Percentiles rank a stretch among this genome's conserved stretches.
phyloP scores from a whole-genome alignment of 2,329 filamentous ascomycete genomes.

The Corynespora cassiicola region DNA sequence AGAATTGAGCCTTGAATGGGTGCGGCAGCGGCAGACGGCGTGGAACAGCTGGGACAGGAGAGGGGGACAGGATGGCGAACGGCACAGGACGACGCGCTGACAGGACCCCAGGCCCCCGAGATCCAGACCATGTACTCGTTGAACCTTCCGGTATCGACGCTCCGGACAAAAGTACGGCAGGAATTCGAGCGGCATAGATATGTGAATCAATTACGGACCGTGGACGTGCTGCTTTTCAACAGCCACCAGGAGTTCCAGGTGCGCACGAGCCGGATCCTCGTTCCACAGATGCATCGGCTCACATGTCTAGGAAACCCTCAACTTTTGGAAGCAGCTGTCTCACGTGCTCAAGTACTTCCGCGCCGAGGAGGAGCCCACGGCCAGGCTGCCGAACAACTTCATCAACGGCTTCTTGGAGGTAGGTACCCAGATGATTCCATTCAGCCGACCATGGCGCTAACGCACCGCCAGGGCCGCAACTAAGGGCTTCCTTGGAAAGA shows the following conservation, averaged over 20 bases:
- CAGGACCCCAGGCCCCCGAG: slow-evolving; percentile 78
- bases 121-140: slow-evolving; percentile 98
- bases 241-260: slow-evolving; percentile 96
- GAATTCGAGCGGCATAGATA: slow-evolving; percentile 97
- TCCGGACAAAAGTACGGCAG: slow-evolving; percentile 93
- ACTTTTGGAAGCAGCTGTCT: slow-evolving; percentile 97
- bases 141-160: slow-evolving; percentile 82
- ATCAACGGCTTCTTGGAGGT: slow-evolving; percentile 96
- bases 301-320: slow-evolving; percentile 82
- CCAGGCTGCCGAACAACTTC: slow-evolving; percentile 84
- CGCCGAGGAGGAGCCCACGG: slow-evolving; percentile 78
- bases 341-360: slow-evolving; percentile 98
- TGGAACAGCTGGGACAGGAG: slow-evolving; percentile 2
- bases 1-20: background rate
- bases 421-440: slow-evolving; percentile 41
- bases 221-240: slow-evolving; percentile 90
- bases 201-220: slow-evolving; percentile 84
- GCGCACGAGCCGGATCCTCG: slow-evolving; percentile 19
- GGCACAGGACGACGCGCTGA: slow-evolving; percentile 12
- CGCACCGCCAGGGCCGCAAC: slow-evolving; percentile 44
- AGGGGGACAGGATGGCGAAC: background rate
- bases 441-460: slow-evolving; percentile 1
- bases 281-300: too few species aligned
- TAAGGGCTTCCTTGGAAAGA: slow-evolving; percentile 19
- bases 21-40: background rate